These are phyloP conservation scores for Haplographium delicatum DNA, from an alignment of 495 filamentous ascomycete genomes.

Conservation along the genomic window DNA sequence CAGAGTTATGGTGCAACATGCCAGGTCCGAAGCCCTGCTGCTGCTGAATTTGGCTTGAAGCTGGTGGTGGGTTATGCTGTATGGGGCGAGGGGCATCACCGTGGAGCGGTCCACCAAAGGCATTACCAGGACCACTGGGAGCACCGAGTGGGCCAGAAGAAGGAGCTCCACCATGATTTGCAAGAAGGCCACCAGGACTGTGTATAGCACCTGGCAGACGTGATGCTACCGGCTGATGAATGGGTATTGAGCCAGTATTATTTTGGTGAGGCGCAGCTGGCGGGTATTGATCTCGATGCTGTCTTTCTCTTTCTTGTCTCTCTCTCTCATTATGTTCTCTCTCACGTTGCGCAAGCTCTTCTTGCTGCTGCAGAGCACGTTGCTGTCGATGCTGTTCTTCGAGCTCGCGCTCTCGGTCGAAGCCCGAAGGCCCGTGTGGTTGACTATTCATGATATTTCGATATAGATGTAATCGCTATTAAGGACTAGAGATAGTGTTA, in stretches of 20 bases:
- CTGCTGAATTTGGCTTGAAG: conserved; percentile 47
- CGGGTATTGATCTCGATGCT: conserved; percentile 54
- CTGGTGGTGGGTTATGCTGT: conserved; percentile 58
- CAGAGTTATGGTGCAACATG: conserved; percentile 25
- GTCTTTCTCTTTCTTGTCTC: conserved; percentile 51
- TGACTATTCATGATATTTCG: conserved; percentile 36
- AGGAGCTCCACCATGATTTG: conserved; percentile 60
- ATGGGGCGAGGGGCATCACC: conserved; percentile 51
- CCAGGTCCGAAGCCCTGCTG: conserved; percentile 55
- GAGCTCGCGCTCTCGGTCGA: conserved; percentile 29
- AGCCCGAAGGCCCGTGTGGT: conserved; percentile 34
- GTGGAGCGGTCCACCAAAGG: conserved; percentile 65
- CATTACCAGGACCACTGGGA: conserved; percentile 55
- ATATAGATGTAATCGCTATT: too few species aligned
- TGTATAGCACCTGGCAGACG: conserved; percentile 75
- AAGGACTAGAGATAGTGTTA: too few species aligned
- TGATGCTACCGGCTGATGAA: conserved; percentile 88
- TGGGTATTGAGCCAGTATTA: conserved; percentile 73
- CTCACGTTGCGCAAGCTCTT: conserved; percentile 54
- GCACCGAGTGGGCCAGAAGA: conserved; percentile 59
- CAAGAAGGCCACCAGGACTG: conserved; percentile 79
- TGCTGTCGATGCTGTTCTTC: conserved; percentile 32
- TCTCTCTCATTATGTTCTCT: conserved; percentile 64
- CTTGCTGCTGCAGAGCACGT: conserved; percentile 39
- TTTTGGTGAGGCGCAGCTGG: conserved; percentile 63